Conservation (phyloP, 345 rosid genomes). For the Eucalyptus decipiens region DNA sequence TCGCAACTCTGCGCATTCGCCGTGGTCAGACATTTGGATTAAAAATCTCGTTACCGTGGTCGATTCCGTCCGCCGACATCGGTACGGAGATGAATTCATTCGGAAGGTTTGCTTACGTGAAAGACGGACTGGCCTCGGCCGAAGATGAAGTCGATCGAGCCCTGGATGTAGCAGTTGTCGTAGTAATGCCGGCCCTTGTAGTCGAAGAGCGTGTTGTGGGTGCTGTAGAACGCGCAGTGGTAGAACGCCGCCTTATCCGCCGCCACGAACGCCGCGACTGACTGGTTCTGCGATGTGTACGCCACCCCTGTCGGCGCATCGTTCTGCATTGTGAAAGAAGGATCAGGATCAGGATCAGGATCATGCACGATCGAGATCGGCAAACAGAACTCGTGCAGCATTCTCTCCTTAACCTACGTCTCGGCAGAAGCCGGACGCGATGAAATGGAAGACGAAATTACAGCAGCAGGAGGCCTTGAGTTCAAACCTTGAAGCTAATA, state of each 20-base stretch:
- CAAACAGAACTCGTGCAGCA: background rate
- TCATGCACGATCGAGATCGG: background rate
- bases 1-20: constrained; percentile 41
- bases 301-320: constrained; percentile 88
- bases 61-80: background rate
- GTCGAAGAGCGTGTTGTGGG: constrained; percentile 89
- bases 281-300: constrained; percentile 89
- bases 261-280: constrained; percentile 81
- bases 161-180: constrained; percentile 71
- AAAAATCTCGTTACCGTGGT: background rate
- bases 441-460: background rate
- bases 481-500: constrained; percentile 60
- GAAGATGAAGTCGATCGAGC: constrained; percentile 90
- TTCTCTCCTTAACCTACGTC: background rate
- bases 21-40: background rate
- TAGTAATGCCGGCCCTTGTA: constrained; percentile 93
- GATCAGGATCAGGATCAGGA: background rate
- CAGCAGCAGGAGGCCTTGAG: background rate
- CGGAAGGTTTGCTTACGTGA: constrained; percentile 16
- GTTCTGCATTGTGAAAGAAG: constrained; percentile 25
- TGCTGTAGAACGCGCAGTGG: constrained; percentile 84
- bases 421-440: background rate
- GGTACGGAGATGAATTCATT: too few species aligned
- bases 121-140: constrained; percentile 81
- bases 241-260: constrained; percentile 78